phyloP scores from a whole-genome alignment of 2,329 filamentous ascomycete species.

The Fusarium sororula region DNA sequence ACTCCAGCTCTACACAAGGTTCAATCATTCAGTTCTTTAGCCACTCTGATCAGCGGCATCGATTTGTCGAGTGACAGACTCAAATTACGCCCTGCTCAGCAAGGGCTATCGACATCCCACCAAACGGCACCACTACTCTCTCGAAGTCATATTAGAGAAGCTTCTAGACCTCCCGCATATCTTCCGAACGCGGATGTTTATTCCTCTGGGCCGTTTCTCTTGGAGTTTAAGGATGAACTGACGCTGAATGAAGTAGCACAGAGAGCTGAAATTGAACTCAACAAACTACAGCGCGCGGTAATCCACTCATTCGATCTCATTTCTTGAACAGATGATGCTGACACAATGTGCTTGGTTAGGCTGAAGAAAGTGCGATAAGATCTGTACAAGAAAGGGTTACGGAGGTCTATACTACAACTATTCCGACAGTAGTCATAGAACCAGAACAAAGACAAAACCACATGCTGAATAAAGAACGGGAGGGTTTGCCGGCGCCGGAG shows the following conservation, averaged over 20 bases:
- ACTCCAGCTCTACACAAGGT: not conserved
- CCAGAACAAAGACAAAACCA: not conserved
- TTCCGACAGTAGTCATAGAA: not conserved
- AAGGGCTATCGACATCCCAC: not conserved
- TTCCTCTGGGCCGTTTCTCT: not conserved
- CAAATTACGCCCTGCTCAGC: not conserved
- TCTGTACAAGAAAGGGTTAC: not conserved
- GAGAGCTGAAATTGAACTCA: not conserved
- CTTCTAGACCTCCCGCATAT: not conserved
- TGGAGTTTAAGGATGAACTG: not conserved
- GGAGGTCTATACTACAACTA: not conserved
- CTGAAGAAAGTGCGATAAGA: not conserved
- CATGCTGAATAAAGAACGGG: not conserved
- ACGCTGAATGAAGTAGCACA: not conserved
- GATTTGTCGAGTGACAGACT: not conserved
- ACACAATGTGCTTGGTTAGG: fast-evolving
- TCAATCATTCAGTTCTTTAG: not conserved
- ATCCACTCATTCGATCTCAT: too few relatives aligned
- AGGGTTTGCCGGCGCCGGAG: not conserved
- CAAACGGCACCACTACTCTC: not conserved
- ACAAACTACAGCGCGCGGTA: not conserved
- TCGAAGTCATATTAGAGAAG: not conserved
- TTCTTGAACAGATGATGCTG: too few relatives aligned
- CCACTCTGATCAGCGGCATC: fast-evolving
- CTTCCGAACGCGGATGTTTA: fast-evolving